These are phyloP conservation scores for Wallacemonas sp. DNA, from an alignment of 208 protist species.

Conservation along the genomic window DNA sequence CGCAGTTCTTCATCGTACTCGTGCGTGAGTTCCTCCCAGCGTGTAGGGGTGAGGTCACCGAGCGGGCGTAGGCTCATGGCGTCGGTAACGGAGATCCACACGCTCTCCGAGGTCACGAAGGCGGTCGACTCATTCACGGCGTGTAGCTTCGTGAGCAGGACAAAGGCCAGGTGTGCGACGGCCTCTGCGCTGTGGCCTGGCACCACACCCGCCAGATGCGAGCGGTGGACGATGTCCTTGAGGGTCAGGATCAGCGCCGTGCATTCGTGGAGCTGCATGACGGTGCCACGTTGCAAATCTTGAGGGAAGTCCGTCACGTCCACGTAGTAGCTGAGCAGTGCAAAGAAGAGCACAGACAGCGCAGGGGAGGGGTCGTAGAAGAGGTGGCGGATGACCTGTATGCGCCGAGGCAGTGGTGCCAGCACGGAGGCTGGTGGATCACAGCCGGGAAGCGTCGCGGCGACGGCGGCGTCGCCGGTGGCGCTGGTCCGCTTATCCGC, in stretches of 20 bases:
- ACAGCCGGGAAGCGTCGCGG: background rate
- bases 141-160: slow-evolving; percentile 65
- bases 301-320: slow-evolving; percentile 68
- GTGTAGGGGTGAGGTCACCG: slow-evolving; percentile 22
- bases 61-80: slow-evolving; percentile 12
- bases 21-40: slow-evolving; percentile 25
- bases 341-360: slow-evolving; percentile 76
- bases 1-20: background rate
- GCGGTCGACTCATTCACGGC: slow-evolving; percentile 58
- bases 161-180: slow-evolving; percentile 63
- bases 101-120: slow-evolving; percentile 40
- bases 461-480: background rate
- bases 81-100: slow-evolving; percentile 57
- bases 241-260: slow-evolving; percentile 67
- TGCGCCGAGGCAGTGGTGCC: background rate
- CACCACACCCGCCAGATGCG: slow-evolving; percentile 73
- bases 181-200: slow-evolving; percentile 61
- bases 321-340: slow-evolving; percentile 68
- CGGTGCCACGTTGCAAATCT: slow-evolving; percentile 31
- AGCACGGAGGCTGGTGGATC: slow-evolving; percentile 3
- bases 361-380: slow-evolving; percentile 73
- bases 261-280: slow-evolving; percentile 39
- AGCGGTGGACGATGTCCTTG: slow-evolving; percentile 70
- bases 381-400: slow-evolving; percentile 15
- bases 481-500: slow-evolving; percentile 3